Conservation (phyloP, 176 grass and related monocot species). For the sorghum (Sorghum bicolor) region Sorghum_bicolor_NCBIv3 NC_012873.2:61036501-61037000, state of each 20-base stretch:
- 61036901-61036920: neutral
- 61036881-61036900: neutral
- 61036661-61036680: slow-evolving; percentile 10
- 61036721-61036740: slow-evolving; percentile 14
- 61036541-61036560: neutral
- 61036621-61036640: slow-evolving; percentile 8
- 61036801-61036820: slow-evolving; percentile 3
- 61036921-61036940: slow-evolving; percentile 20
- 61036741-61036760: slow-evolving; percentile 25
- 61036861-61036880: neutral
- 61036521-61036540: neutral
- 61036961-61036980: neutral
- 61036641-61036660: neutral
- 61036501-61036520: neutral
- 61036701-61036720: slow-evolving; percentile 17
- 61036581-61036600: slow-evolving; percentile 9
- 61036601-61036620: slow-evolving; percentile 9
- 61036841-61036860: neutral
- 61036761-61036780: neutral
- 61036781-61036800: neutral
- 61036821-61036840: neutral
- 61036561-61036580: neutral
- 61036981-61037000: neutral
- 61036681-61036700: neutral
- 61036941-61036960: neutral